Conservation (phyloP, 2,329 filamentous ascomycete genomes). For the Colletotrichum lini region DNA sequence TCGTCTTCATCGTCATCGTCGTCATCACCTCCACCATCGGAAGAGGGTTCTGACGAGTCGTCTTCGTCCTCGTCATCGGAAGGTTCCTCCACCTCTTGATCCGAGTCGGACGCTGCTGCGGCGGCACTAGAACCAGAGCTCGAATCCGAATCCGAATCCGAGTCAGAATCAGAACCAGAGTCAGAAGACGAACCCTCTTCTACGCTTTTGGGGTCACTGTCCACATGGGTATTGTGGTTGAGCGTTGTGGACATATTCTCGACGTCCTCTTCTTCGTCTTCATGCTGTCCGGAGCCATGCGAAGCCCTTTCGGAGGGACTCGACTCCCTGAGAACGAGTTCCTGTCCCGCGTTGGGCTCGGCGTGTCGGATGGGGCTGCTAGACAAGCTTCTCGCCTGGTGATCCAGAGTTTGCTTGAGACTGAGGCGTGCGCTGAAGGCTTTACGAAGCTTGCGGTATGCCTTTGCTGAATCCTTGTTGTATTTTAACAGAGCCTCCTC, state of each 20-base stretch:
- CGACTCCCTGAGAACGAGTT: conserved; percentile 13
- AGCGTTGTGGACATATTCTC: conserved; percentile 6
- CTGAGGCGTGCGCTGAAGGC: conserved; percentile 46
- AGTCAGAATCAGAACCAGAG: conserved; percentile 52
- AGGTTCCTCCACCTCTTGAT: conserved; percentile 10
- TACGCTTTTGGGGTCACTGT: conserved; percentile 40
- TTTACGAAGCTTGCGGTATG: conserved; percentile 55
- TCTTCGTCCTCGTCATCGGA: background rate
- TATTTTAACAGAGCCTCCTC: conserved; percentile 54
- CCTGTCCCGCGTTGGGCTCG: conserved; percentile 2
- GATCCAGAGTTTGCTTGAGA: conserved; percentile 53
- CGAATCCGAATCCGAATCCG: conserved; percentile 52
- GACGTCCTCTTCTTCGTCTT: background rate
- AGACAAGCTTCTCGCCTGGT: conserved; percentile 25
- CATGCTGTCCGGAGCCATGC: background rate
- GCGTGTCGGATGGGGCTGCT: conserved; percentile 25
- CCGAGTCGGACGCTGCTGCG: conserved; percentile 4
- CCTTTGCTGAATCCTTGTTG: conserved; percentile 52
- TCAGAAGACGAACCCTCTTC: conserved; percentile 44
- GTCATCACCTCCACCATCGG: background rate
- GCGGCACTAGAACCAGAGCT: conserved; percentile 46
- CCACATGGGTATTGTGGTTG: conserved; percentile 14
- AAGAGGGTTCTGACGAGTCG: background rate
- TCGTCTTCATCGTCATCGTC: background rate
- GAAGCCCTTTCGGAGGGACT: conserved; percentile 10